These are phyloP conservation scores for Oenanthe javanica DNA, from an alignment of 140 eudicot species.

Conservation along the genomic window DNA sequence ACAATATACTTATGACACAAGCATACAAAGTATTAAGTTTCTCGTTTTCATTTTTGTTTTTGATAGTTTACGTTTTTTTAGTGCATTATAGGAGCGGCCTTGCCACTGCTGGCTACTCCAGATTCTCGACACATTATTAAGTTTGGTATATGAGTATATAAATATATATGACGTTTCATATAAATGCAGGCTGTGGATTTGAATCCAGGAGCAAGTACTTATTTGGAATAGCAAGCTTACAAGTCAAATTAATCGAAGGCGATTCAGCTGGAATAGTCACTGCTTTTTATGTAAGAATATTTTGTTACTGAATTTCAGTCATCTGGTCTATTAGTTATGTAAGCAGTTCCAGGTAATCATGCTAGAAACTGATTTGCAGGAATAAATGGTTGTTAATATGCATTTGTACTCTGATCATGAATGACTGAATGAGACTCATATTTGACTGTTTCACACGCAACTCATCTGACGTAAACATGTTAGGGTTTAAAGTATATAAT, in stretches of 20 bases:
- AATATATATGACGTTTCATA: neutral
- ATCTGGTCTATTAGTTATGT: neutral
- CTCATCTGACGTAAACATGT: neutral
- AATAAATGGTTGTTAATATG: neutral
- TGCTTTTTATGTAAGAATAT: conserved; percentile 23
- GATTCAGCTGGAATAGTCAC: conserved; percentile 42
- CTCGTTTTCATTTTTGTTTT: no score
- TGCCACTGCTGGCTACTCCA: neutral
- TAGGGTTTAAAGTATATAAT: no score
- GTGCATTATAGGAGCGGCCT: neutral
- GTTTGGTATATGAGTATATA: neutral
- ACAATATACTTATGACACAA: neutral
- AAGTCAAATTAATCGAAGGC: conserved; percentile 26
- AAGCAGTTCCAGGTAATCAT: neutral
- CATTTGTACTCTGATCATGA: neutral
- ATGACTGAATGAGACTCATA: no score
- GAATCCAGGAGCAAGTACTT: conserved; percentile 31
- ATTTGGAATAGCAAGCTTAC: conserved; percentile 24
- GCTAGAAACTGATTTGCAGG: neutral
- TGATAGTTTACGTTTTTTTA: neutral
- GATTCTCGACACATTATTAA: neutral
- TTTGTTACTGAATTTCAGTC: neutral
- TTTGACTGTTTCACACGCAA: neutral
- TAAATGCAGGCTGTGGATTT: conserved; percentile 30
- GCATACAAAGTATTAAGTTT: neutral